Base-by-base conservation (phyloP, 495 filamentous ascomycete genomes). In the Aspergillus ellipticus region DNA sequence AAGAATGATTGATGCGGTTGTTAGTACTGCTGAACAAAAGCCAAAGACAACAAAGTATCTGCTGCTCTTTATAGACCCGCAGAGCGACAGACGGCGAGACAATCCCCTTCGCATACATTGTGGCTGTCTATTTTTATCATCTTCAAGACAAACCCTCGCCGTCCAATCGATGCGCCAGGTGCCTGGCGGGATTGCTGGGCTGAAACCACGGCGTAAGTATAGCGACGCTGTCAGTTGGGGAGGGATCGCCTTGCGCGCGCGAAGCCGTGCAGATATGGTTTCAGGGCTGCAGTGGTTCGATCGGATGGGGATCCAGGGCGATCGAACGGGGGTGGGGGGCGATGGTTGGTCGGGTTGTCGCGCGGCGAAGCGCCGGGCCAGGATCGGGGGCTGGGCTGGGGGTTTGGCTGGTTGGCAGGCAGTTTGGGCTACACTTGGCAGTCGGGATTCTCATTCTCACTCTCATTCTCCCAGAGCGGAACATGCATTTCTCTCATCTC, bases 401-500 rank as follows among this genome's bases (percentile, higher is more conserved):
- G 3, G 5, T 15, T 39, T 39, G 35, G 35, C 35, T 15, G 35
- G 35, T 39, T 13, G 13, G 13, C 4, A 37, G 33, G 24, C 4
- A 28, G 24, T 28, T 28, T 37, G n/a, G 2, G 5, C 11, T 39
- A 15, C 35, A 13, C 35, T 39, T 39, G 35, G 35, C 35, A 39
- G 33, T 9, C 8, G 33, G 8, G 10, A 9, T 6, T 35, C 8
- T 10, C n/a, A n/a, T n/a, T n/a, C n/a, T n/a, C n/a, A n/a, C n/a
- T n/a, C n/a, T 35, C 8, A 15, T 11, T 35, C 8, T 9, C 9
- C 10, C 13, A 10, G 33, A 35, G 9, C 13, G 11, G 33, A 35
- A 54, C 51, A 54, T 58, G 56, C 50, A n/a, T 47, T 21, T 50
- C n/a, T n/a, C n/a, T 51, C 48, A 54, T 58, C 45, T 39, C 35